phyloP scores from a whole-genome alignment of 768 basidiomycete species.

The Podaxis mareebaensis region DNA sequence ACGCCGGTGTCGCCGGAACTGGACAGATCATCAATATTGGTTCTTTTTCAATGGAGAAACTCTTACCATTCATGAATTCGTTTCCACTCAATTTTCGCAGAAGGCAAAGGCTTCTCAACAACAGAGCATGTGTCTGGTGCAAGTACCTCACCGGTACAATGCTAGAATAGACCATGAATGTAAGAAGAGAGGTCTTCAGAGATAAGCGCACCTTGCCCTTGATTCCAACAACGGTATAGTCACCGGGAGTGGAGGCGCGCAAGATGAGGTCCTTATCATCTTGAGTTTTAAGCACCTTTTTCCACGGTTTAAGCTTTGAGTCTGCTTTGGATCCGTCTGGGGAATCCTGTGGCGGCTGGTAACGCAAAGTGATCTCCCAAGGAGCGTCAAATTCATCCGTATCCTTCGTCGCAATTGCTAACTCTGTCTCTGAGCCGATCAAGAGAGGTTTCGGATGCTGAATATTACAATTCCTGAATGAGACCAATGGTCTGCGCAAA shows the following conservation, averaged over 20 bases:
- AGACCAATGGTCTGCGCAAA: conserved; percentile 66
- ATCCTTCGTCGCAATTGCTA: conserved; percentile 54
- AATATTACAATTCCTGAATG: conserved; percentile 75
- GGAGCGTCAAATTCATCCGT: conserved; percentile 65
- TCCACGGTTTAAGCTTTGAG: conserved; percentile 59
- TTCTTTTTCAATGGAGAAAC: not conserved
- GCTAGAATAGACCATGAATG: conserved; percentile 32
- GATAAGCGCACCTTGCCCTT: conserved; percentile 57
- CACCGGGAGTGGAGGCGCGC: conserved; percentile 64
- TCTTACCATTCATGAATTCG: conserved; percentile 87
- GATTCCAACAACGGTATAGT: conserved; percentile 71
- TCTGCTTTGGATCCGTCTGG: conserved; percentile 33
- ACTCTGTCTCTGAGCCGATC: conserved; percentile 62
- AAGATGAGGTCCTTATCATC: conserved; percentile 45
- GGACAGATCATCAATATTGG: conserved; percentile 10
- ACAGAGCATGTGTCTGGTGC: conserved; percentile 83
- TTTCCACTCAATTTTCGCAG: conserved; percentile 86
- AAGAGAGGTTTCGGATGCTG: conserved; percentile 70
- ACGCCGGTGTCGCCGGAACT: conserved; percentile 93
- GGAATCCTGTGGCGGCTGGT: conserved; percentile 46
- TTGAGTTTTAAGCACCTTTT: conserved; percentile 57
- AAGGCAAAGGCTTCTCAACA: conserved; percentile 72
- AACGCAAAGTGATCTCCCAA: conserved; percentile 66
- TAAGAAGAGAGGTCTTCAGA: conserved; percentile 9
- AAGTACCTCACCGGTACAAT: conserved; percentile 81